Base-by-base conservation (phyloP, 768 basidiomycete genomes). In the Mycena vulgaris region DNA sequence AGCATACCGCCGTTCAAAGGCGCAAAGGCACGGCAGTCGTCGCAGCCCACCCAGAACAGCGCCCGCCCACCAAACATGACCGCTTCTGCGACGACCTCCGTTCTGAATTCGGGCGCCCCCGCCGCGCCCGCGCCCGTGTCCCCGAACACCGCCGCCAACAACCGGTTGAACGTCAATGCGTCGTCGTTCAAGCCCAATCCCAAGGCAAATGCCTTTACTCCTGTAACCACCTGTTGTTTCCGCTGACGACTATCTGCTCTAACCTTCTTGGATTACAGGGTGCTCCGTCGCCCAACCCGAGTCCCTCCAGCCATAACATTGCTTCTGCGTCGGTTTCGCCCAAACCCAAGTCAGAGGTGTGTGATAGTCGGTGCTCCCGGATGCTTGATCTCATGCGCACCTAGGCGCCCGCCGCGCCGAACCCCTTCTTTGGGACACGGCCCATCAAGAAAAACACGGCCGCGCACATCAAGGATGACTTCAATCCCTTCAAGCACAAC, bases 391-490 rank as follows among this genome's bases (percentile, higher is more conserved):
- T 40, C 25, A n/a, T 19, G 25, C 10, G 1, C 27, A 16, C 5
- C 14, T 56, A 86, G 84, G 74, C 81, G n/a, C 83, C 85, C 56
- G 67, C 88, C 28, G 80, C 87, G 13, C 89, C 91, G 35, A 95
- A 98, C 77, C 92, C 95, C 21, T 99, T 98, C 92, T 99, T 98
- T 77, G 94, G 96, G 33, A 85, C 89, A 33, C 92, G 93, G 39
- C 79, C 84, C 23, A 88, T 91, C 79, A 95, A 95, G 87, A 94
- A 93, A 82, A 88, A 86, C 62, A 77, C 87, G 4, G 86, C 89
- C 27, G 92, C 97, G 39, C 93, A 95, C 78, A 89, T 97, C 80
- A 95, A 97, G 83, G 95, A 98, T 75, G 97, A 98, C 78, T 99
- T 99, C 79, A 98, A 97, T 79, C 96, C 97, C 19, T 98, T 97